These are phyloP conservation scores for Penicillium alfredii DNA, from an alignment of 495 filamentous ascomycete genomes.

Conservation along the genomic window DNA sequence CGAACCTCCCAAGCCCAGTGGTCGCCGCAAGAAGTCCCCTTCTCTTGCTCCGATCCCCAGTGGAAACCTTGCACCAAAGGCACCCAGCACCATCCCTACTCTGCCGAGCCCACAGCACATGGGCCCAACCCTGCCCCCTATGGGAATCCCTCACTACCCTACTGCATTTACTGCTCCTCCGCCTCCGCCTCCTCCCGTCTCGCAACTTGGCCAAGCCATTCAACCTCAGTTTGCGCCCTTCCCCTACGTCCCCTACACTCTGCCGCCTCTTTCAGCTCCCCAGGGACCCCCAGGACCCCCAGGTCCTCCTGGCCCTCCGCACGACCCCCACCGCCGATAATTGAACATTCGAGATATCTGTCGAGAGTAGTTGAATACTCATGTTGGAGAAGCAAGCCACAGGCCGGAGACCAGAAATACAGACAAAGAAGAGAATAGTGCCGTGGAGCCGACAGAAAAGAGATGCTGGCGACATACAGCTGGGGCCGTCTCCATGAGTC, in stretches of 20 bases:
- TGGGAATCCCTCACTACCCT: conserved; percentile 15
- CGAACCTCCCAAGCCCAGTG: conserved; percentile 23
- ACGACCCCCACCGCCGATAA: conserved; percentile 7
- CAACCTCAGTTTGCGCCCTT: conserved; percentile 22
- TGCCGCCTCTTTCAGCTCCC: conserved; percentile 10
- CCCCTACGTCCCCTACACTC: conserved; percentile 19
- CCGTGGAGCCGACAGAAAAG: no score
- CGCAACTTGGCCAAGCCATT: conserved; percentile 18
- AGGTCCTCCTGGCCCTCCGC: conserved; percentile 1
- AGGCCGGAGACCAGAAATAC: no score
- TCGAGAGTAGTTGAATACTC: no score
- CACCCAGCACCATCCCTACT: conserved; percentile 12
- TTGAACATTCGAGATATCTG: no score
- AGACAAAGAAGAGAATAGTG: no score
- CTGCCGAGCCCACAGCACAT: conserved; percentile 16
- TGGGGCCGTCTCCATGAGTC: no score
- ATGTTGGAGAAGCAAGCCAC: no score
- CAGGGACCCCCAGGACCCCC: conserved; percentile 7
- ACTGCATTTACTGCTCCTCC: conserved; percentile 7
- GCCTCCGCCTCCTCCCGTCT: conserved; percentile 11
- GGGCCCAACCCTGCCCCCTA: conserved; percentile 15
- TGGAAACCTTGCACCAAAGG: conserved; percentile 26
- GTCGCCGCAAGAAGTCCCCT: conserved; percentile 18
- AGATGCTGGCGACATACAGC: no score
- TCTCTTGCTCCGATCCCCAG: conserved; percentile 16